phyloP scores from a whole-genome alignment of 2,329 filamentous ascomycete species.

The Pseudogymnoascus sp. region DNA sequence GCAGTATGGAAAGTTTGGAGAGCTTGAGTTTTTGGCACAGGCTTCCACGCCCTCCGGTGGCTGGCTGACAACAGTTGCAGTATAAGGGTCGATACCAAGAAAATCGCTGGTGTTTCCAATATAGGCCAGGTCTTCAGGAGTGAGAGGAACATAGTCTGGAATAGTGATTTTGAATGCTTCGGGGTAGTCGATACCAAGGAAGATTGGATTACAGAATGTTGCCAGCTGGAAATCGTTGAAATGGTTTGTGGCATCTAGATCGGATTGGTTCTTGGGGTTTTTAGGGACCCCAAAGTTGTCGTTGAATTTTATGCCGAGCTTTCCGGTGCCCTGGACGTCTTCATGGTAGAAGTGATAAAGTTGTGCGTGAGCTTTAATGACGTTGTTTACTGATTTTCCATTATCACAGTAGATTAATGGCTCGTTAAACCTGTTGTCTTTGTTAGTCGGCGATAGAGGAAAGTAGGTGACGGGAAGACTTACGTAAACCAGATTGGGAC shows the following conservation, averaged over 20 bases:
- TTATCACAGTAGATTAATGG: slow-evolving; percentile 37
- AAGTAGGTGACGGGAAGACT: not conserved
- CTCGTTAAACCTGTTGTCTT: slow-evolving; percentile 36
- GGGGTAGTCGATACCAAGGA: slow-evolving; percentile 42
- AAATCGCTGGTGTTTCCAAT: slow-evolving; percentile 48
- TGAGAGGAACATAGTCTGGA: slow-evolving; percentile 37
- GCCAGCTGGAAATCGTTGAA: slow-evolving; percentile 39
- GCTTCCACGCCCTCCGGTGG: slow-evolving; percentile 37
- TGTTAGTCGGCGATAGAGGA: not conserved
- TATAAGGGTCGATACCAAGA: slow-evolving; percentile 50
- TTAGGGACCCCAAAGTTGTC: slow-evolving; percentile 43
- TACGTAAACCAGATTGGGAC: slow-evolving; percentile 41
- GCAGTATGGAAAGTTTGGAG: slow-evolving; percentile 43
- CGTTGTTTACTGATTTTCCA: slow-evolving; percentile 31
- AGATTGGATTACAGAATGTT: slow-evolving; percentile 43
- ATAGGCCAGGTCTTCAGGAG: slow-evolving; percentile 37
- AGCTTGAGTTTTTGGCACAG: slow-evolving; percentile 39
- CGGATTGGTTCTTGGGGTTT: slow-evolving; percentile 25
- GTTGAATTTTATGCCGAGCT: slow-evolving; percentile 20
- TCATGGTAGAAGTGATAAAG: slow-evolving; percentile 48
- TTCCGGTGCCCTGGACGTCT: slow-evolving; percentile 41
- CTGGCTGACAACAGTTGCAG: slow-evolving; percentile 42
- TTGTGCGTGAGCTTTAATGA: slow-evolving; percentile 41
- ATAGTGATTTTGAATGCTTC: slow-evolving; percentile 37
- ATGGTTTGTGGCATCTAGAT: slow-evolving; percentile 23